Percentiles rank a stretch among this genome's conserved stretches.
These are phyloP conservation scores for Pleurotus tuber-regium DNA, from an alignment of 768 basidiomycete species.

Conservation along the genomic window DNA sequence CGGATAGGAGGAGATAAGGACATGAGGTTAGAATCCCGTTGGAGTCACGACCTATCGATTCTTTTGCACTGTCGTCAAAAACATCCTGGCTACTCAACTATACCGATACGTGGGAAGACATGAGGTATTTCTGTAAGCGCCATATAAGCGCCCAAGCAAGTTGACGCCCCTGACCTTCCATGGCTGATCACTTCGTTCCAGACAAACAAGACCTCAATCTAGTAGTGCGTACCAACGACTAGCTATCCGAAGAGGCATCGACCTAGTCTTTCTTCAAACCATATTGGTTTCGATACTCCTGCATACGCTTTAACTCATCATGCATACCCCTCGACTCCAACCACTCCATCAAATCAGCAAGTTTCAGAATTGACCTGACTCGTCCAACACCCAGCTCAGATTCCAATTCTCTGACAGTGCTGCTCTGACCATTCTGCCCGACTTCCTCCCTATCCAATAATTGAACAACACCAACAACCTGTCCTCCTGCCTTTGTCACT, in stretches of 20 bases:
- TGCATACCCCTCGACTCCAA: conserved; percentile 58
- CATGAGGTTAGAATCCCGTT: conserved; percentile 28
- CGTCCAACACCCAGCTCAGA: conserved; percentile 63
- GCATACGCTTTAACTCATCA: conserved; percentile 69
- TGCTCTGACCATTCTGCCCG: conserved; percentile 62
- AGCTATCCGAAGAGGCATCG: too few species aligned
- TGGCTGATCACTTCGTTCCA: too few species aligned
- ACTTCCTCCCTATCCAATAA: conserved; percentile 86
- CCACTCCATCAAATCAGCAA: conserved; percentile 85
- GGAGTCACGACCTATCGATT: not conserved
- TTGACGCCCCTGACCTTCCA: too few species aligned
- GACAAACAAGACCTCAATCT: too few species aligned
- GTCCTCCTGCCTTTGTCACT: conserved; percentile 65
- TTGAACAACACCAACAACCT: conserved; percentile 87
- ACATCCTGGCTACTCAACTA: too few species aligned
- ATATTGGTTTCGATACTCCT: conserved; percentile 71
- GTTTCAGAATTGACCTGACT: conserved; percentile 78
- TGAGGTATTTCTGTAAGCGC: too few species aligned
- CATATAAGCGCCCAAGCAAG: too few species aligned
- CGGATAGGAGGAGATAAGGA: conserved; percentile 58
- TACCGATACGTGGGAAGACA: too few species aligned
- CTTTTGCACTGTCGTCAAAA: not conserved
- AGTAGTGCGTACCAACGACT: too few species aligned
- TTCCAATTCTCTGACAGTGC: conserved; percentile 84
- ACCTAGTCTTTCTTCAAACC: conserved; percentile 50